Evolutionary conservation across 2,329 filamentous ascomycete species (phyloP), one percentile per base, ranked within the genome.

Genomic region (Sarocladiaceae sp.): DNA sequence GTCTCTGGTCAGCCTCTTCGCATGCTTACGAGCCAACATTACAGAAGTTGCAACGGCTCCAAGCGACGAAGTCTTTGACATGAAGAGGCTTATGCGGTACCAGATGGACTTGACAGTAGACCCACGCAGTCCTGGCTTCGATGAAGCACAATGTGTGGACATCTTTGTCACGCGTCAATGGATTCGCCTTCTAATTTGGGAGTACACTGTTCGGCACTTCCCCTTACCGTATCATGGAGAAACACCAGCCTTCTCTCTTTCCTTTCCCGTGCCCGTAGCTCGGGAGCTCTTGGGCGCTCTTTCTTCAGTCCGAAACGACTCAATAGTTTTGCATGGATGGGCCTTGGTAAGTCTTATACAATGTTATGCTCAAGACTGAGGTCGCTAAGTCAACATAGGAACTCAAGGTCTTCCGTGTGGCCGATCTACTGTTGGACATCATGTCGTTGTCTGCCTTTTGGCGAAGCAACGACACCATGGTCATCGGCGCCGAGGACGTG

Each of bases 101-200:
- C 53, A 57, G 39, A 44, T 49, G 2, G 53, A 48, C 2, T 19
- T 57, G 2, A 48, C 49, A 5, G 18, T 50, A 2, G 52, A 53
- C 13, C 41, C 48, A 1, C 39, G 53, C 9, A 49, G 47, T 7
- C 47, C 50, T 2, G 49, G 43, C 12, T 48, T 51, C 7, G 51
- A 48, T 7, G 56, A 58, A 39, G 46, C 52, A 1, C 56, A 58
- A 39, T 39, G 50, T 4, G 56, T 58, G 0, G 55, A 58, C 13
- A 19, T 58, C 4, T 56, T 55, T 31, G 55, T 58, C 3, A 57
- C 56, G 3, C 50, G 54, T 2, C 55, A 59, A 37, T 58, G 56
- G 56, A 53, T 58, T 18, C 50, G 53, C 4, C 48, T 58, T 0
- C 50, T 58, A 2, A 26, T 55, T 1, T 59, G 56, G 56, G 54